phyloP scores from a whole-genome alignment of 2,329 filamentous ascomycete genomes.

The Xylaria sp. region DNA sequence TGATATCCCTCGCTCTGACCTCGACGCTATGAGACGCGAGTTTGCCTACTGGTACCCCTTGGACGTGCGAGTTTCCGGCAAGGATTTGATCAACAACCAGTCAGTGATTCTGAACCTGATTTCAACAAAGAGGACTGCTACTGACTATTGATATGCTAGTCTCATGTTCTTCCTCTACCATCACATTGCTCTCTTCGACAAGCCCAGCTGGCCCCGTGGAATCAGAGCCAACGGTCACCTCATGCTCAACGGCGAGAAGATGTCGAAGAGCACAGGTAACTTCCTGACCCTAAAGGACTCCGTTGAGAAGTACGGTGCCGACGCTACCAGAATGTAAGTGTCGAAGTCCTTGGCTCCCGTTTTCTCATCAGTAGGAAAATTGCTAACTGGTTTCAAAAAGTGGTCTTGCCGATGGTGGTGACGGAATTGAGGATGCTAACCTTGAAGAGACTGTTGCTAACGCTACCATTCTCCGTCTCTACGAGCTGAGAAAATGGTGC shows the following conservation, averaged over 20 bases:
- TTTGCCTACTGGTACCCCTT: slow-evolving; percentile 17
- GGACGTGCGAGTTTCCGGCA: slow-evolving; percentile 6
- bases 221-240: slow-evolving; percentile 90
- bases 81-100: slow-evolving; percentile 41
- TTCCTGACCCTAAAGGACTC: slow-evolving; percentile 86
- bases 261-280: slow-evolving; percentile 96
- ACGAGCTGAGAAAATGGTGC: slow-evolving; percentile 80
- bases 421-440: slow-evolving; percentile 92
- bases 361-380: background rate
- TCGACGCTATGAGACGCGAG: slow-evolving; percentile 43
- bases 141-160: slow-evolving; percentile 14
- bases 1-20: slow-evolving; percentile 65
- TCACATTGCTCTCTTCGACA: slow-evolving; percentile 82
- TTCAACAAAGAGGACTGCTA: background rate
- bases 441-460: slow-evolving; percentile 95
- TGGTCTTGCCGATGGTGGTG: slow-evolving; percentile 88
- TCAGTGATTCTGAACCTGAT: slow-evolving; percentile 30
- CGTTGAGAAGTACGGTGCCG: slow-evolving; percentile 87
- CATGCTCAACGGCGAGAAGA: slow-evolving; percentile 94
- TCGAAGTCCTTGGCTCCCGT: background rate
- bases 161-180: slow-evolving; percentile 94
- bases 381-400: slow-evolving; percentile 6
- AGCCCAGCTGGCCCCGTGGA: slow-evolving; percentile 80
- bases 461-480: slow-evolving; percentile 74
- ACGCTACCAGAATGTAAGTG: slow-evolving; percentile 68